Evolutionary conservation across 1,139 yeast species (phyloP).

Genomic region (Blastobotrys aristatus): DNA sequence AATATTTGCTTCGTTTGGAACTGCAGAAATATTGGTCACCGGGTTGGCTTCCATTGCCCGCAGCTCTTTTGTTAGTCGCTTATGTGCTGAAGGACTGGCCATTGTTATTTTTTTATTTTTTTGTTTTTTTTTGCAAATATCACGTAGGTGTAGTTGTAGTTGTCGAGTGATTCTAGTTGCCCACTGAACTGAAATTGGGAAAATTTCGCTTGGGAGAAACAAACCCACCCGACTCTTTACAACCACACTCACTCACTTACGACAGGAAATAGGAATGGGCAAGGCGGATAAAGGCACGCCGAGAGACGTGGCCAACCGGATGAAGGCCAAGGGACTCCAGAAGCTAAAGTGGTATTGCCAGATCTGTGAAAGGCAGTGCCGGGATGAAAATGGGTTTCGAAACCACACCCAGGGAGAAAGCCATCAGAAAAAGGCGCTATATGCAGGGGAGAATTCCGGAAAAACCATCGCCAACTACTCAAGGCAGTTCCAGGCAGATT

Average conservation of each 20-base stretch:
- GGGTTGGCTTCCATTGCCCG: slow-evolving; percentile 67
- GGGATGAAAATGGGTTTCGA: slow-evolving; percentile 93
- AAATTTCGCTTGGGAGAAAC: too few relatives aligned
- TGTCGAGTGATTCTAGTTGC: background rate
- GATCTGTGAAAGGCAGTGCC: slow-evolving; percentile 84
- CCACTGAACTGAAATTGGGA: too few relatives aligned
- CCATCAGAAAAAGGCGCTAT: slow-evolving; percentile 54
- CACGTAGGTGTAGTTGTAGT: background rate
- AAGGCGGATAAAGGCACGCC: slow-evolving; percentile 76
- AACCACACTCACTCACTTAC: too few relatives aligned
- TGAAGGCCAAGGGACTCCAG: slow-evolving; percentile 81
- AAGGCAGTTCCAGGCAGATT: slow-evolving; percentile 54
- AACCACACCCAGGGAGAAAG: slow-evolving; percentile 77
- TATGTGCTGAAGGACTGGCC: slow-evolving; percentile 36
- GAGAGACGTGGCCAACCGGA: slow-evolving; percentile 69
- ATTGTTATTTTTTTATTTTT: slow-evolving; percentile 17
- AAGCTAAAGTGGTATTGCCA: slow-evolving; percentile 87
- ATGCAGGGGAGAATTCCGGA: slow-evolving; percentile 41
- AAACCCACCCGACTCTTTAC: too few relatives aligned
- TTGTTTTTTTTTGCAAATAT: background rate
- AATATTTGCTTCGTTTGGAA: slow-evolving; percentile 75
- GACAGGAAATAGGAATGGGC: too few relatives aligned
- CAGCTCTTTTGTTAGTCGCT: slow-evolving; percentile 68
- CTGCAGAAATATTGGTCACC: slow-evolving; percentile 76
- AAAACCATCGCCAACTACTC: slow-evolving; percentile 58